Percentiles rank a stretch among this genome's conserved stretches.
Evolutionary conservation across 2,329 filamentous ascomycete genomes (phyloP).

Genomic region (Penicillium expansum): DNA sequence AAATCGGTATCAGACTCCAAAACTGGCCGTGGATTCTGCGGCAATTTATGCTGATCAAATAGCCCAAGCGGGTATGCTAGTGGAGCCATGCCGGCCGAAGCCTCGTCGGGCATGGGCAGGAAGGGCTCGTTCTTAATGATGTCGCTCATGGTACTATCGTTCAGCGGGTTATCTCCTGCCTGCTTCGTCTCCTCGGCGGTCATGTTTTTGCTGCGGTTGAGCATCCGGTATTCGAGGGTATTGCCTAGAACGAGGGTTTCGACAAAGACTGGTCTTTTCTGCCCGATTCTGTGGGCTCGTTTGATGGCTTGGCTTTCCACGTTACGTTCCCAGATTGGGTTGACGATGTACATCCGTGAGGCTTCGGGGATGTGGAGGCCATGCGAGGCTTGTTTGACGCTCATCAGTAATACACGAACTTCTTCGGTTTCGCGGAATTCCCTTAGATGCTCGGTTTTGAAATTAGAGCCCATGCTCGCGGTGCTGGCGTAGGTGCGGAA

Average conservation of each 20-base stretch:
- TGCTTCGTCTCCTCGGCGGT: slow-evolving; percentile 58
- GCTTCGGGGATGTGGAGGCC: slow-evolving; percentile 82
- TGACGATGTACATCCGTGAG: slow-evolving; percentile 84
- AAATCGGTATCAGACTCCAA: background rate
- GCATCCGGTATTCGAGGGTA: slow-evolving; percentile 82
- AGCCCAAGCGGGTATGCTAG: slow-evolving; percentile 33
- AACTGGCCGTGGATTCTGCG: background rate
- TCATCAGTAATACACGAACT: slow-evolving; percentile 82
- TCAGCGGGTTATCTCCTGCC: slow-evolving; percentile 57
- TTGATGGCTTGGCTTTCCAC: slow-evolving; percentile 91
- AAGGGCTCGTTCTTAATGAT: slow-evolving; percentile 59
- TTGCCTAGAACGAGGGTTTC: slow-evolving; percentile 79
- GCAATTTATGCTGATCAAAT: slow-evolving; percentile 40
- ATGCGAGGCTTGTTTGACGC: slow-evolving; percentile 83
- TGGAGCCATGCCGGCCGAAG: slow-evolving; percentile 25
- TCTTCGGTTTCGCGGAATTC: slow-evolving; percentile 69
- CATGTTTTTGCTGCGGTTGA: slow-evolving; percentile 71
- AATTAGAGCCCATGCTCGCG: slow-evolving; percentile 56
- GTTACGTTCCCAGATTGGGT: slow-evolving; percentile 78
- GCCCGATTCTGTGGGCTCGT: slow-evolving; percentile 81
- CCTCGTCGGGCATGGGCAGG: slow-evolving; percentile 42
- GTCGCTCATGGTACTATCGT: slow-evolving; percentile 56
- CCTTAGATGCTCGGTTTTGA: slow-evolving; percentile 71
- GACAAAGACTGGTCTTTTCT: slow-evolving; percentile 72
- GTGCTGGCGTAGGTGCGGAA: slow-evolving; percentile 57